Base-by-base conservation (phyloP, 164 flowering plant species). In the Kalanchoe fedtschenkoi region DNA sequence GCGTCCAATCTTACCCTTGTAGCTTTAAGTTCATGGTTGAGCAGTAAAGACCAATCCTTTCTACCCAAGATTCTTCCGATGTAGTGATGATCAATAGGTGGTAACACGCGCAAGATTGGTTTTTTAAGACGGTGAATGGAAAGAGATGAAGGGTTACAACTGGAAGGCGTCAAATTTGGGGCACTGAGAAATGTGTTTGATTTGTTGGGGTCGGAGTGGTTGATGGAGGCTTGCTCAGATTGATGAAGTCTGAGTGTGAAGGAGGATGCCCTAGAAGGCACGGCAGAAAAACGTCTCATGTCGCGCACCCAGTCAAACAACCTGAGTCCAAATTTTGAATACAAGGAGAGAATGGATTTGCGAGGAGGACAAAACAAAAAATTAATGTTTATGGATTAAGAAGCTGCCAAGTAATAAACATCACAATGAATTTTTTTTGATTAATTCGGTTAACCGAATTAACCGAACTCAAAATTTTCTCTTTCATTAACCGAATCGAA, bases 1-100 rank as follows among this genome's bases (percentile, higher is more conserved):
- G 81, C 61, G 63, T 60, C 75, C 72, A 85, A 63, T 46, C n/a
- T 47, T 3, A 69, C 30, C 65, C 80, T 77, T 22, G 65, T 71
- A 17, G 75, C 77, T 30, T 69, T 77, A 0, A 76, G 42, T 63
- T 81, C 91, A 47, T 80, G 87, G 61, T 75, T 78, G 29, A 92
- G 80, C 78, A 86, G 66, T 44, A 83, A 67, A 77, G 66, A 71
- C 91, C 98, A 90, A 70, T 88, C 96, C 46, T 85, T 82, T 64
- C 86, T 73, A 0, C 73, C 69, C 0, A 89, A 69, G 63, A 87
- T 69, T 46, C 68, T 72, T 16, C 80, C 68, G 4, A 89, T 19
- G 63, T 79, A 79, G 4, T 17, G 66, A 65, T 68, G 87, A 71
- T 86, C 89, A 65, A 80, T 64, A 7, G 69, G 68, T 17, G 67